Percentiles rank a stretch among this genome's conserved stretches.
These are phyloP conservation scores for Pseudotulostoma volvatum DNA, from an alignment of 495 filamentous ascomycete species.

Conservation along the genomic window DNA sequence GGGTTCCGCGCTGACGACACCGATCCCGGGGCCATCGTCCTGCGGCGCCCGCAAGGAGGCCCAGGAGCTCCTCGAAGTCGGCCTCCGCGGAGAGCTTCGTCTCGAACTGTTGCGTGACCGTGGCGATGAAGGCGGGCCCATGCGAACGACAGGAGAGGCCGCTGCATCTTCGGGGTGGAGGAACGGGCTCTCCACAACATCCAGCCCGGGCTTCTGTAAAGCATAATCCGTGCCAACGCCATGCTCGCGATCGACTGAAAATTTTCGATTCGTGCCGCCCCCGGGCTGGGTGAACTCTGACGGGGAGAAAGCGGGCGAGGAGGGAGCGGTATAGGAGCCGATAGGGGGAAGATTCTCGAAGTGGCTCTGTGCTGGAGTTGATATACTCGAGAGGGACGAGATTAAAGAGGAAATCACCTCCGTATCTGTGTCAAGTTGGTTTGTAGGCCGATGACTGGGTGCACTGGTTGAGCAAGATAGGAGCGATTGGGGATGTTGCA, in stretches of 20 bases:
- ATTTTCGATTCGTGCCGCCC: constrained; percentile 5
- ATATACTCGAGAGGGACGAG: constrained; percentile 78
- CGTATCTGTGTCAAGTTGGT: constrained; percentile 25
- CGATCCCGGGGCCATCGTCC: constrained; percentile 21
- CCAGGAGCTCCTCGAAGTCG: constrained; percentile 24
- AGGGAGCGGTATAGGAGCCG: constrained; percentile 30
- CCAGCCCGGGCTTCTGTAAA: constrained; percentile 28
- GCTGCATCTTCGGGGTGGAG: constrained; percentile 63
- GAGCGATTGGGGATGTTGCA: constrained; percentile 26
- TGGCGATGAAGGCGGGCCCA: constrained; percentile 67
- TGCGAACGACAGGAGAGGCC: constrained; percentile 67
- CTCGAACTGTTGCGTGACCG: constrained; percentile 15
- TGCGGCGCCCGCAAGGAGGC: constrained; percentile 18
- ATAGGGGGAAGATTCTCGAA: constrained; percentile 48
- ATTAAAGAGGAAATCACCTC: constrained; percentile 91
- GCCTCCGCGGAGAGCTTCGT: constrained; percentile 11
- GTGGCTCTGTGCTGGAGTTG: constrained; percentile 52
- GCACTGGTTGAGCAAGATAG: constrained; percentile 15
- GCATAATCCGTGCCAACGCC: constrained; percentile 62
- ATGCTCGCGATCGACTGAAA: constrained; percentile 21
- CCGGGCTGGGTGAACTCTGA: constrained; percentile 8
- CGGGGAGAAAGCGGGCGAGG: constrained; percentile 27
- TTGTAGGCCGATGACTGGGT: constrained; percentile 9
- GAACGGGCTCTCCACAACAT: constrained; percentile 22
- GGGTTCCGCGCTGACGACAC: constrained; percentile 28